Evolutionary conservation across 78 protist species (phyloP), one percentile per base, ranked within the genome.

Genomic region (Chrysochromulina parva): DNA sequence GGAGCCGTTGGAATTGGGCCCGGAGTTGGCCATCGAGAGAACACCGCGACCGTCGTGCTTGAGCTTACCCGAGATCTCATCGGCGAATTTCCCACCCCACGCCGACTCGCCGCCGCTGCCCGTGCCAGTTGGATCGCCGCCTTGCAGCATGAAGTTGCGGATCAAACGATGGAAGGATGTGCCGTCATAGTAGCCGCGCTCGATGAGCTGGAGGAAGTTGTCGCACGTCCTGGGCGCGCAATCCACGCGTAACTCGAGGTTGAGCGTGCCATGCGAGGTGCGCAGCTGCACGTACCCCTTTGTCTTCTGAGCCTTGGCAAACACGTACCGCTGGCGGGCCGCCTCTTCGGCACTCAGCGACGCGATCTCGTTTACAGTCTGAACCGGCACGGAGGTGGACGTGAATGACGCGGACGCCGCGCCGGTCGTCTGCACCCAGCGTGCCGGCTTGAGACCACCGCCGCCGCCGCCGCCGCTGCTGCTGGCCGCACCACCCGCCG

Each of bases 121-220:
- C 24, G 93, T 73, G 48, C 91, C 93, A 0, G 93, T 91, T 38
- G 93, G 93, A 28, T 91, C 93, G 14, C 93, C 93, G 17, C 91
- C 93, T 66, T 91, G 93, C 20, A 90, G 16, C 93, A 91, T 91
- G 54, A 91, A 91, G 69, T 62, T 62, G 20, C 38, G 28, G 0
- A 91, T 38, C 13, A 91, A 88, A 58, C 93, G 78, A 66, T 91
- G 93, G 78, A 91, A 85, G 22, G 16, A 13, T 10, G 38, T 19
- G 50, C 91, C 91, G 66, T 59, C 59, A 58, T 91, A 91, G 66
- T 90, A 90, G 6, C 93, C 93, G 4, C 57, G 1, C n/a, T 67
- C 59, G 60, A 24, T 0, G n/a, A 85, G 57, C 19, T 0, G 4
- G 26, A 91, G 7, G 57, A 91, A 91, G 62, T 91, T 91, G 52